Conservation (phyloP, 225 moss, liverwort and hornwort species). For the Physcomitrellopsis africana region DNA sequence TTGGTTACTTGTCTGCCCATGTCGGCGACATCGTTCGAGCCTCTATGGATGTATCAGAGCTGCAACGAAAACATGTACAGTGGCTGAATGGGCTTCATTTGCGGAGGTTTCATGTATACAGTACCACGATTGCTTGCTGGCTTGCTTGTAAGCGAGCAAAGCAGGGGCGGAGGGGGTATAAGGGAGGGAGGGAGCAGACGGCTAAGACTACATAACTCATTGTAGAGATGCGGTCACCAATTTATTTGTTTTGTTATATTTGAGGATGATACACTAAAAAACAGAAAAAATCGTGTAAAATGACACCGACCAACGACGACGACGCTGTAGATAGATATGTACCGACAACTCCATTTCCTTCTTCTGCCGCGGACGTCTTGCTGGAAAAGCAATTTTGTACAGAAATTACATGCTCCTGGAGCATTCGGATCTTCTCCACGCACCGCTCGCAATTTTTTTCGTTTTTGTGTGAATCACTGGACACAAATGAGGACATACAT, state of each 20-base stretch:
- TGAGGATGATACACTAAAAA: conserved; percentile 36
- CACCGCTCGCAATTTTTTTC: conserved; percentile 34
- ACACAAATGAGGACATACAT: conserved; percentile 13
- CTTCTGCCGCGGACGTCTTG: conserved; percentile 25
- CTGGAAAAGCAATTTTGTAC: conserved; percentile 60
- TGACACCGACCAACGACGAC: conserved; percentile 19
- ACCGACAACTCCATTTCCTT: conserved; percentile 22
- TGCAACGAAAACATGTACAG: conserved; percentile 41
- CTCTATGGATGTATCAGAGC: conserved; percentile 38
- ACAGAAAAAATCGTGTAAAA: conserved; percentile 49
- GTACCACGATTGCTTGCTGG: neutral
- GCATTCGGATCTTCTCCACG: conserved; percentile 40
- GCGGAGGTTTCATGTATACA: conserved; percentile 41
- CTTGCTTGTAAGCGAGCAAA: too few species aligned
- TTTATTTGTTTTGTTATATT: conserved; percentile 45
- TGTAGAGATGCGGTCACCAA: conserved; percentile 49
- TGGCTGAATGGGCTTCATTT: conserved; percentile 29
- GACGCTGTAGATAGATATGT: conserved; percentile 43
- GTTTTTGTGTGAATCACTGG: conserved; percentile 19
- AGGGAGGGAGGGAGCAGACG: conserved; percentile 19
- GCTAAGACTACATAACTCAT: conserved; percentile 28
- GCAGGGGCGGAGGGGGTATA: neutral
- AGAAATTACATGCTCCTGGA: conserved; percentile 43
- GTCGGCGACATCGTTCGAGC: conserved; percentile 16
- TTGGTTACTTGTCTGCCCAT: conserved; percentile 36